Conservation (phyloP, 805 yeast genomes). For the Zygoascus bituminiphila region DNA sequence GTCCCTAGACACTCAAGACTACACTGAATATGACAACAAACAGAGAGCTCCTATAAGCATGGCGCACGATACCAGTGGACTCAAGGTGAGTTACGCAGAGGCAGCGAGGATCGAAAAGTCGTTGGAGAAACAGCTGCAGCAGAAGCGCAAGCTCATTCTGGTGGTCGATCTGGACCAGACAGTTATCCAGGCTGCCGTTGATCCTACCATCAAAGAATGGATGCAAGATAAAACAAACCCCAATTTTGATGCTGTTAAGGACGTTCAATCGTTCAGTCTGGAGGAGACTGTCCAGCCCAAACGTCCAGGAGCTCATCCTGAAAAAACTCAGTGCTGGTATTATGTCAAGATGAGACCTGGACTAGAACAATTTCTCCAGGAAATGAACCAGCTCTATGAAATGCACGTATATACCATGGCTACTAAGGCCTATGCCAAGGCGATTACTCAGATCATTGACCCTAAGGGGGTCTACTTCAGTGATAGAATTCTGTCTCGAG, state of each 20-base stretch:
- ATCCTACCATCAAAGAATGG: slow-evolving; percentile 97
- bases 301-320: slow-evolving; percentile 49
- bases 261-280: slow-evolving; percentile 66
- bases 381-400: slow-evolving; percentile 62
- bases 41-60: slow-evolving; percentile 79
- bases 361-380: slow-evolving; percentile 58
- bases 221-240: slow-evolving; percentile 78
- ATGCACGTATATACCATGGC: slow-evolving; percentile 98
- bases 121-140: slow-evolving; percentile 51
- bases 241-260: slow-evolving; percentile 74
- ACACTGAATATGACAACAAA: slow-evolving; percentile 56
- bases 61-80: slow-evolving; percentile 80
- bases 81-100: slow-evolving; percentile 77
- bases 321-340: slow-evolving; percentile 53
- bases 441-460: slow-evolving; percentile 84
- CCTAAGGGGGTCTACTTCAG: slow-evolving; percentile 84
- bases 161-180: slow-evolving; percentile 98
- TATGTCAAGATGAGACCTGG: slow-evolving; percentile 93
- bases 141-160: slow-evolving; percentile 63
- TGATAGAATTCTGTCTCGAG: slow-evolving; percentile 84
- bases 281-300: slow-evolving; percentile 51
- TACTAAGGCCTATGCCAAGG: slow-evolving; percentile 83
- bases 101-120: slow-evolving; percentile 74
- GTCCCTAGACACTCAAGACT: slow-evolving; percentile 62
- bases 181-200: slow-evolving; percentile 95